Conservation (phyloP, 2,329 filamentous ascomycete species). For the Beauveria bassiana region DNA sequence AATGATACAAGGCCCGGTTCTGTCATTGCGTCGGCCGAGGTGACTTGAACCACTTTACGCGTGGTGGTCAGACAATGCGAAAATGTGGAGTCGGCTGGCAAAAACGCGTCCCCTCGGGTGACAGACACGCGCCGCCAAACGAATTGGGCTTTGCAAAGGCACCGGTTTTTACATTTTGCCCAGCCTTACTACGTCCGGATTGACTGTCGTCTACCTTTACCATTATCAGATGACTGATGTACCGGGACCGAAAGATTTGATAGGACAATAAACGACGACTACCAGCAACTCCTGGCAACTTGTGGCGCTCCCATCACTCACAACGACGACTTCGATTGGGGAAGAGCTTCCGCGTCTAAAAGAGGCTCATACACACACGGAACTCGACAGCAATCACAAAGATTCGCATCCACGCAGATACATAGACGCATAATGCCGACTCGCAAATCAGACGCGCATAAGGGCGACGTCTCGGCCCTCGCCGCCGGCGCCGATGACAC, state of each 20-base stretch:
- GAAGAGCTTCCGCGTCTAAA: not conserved
- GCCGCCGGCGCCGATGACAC: slow-evolving; percentile 27
- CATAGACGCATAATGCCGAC: not conserved
- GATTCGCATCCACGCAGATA: not conserved
- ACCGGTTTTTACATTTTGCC: too few relatives aligned
- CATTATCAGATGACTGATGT: not conserved
- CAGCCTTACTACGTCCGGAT: too few relatives aligned
- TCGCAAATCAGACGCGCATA: slow-evolving; percentile 43
- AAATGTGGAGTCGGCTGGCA: not conserved
- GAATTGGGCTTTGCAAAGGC: too few relatives aligned
- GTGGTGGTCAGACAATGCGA: not conserved
- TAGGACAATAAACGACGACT: not conserved
- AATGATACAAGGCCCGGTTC: not conserved
- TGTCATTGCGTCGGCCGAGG: not conserved
- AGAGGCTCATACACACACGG: too few relatives aligned
- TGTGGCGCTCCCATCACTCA: not conserved
- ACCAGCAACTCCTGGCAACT: not conserved
- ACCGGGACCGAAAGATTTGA: not conserved
- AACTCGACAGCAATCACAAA: too few relatives aligned
- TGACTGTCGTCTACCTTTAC: not conserved
- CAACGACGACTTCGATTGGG: not conserved
- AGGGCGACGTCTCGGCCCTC: slow-evolving; percentile 39
- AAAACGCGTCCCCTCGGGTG: not conserved
- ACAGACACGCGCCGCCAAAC: not conserved
- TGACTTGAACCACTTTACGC: slow-evolving; percentile 4